phyloP scores from a whole-genome alignment of 2,329 filamentous ascomycete genomes.

The Neospermospora avenae region DNA sequence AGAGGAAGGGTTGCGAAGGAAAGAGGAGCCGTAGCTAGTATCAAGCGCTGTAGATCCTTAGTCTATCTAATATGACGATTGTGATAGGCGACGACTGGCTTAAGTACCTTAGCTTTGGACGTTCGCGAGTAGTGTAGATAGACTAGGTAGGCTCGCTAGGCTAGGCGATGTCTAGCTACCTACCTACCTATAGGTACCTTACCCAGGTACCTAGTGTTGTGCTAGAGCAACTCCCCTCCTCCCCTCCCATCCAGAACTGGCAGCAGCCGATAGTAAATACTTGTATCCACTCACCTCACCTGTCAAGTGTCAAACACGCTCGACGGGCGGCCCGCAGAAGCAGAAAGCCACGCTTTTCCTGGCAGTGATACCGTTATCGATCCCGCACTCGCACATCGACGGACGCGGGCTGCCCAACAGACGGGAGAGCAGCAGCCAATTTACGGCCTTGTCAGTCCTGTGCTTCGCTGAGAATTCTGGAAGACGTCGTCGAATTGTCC shows the following conservation, averaged over 20 bases:
- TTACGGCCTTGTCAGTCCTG: not conserved
- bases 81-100: not conserved
- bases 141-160: no score
- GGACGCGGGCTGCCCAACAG: conserved; percentile 17
- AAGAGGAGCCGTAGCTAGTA: conserved; percentile 13
- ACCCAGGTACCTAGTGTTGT: no score
- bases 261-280: conserved; percentile 19
- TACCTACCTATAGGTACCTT: no score
- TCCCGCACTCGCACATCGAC: conserved; percentile 16
- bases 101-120: conserved; percentile 2
- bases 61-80: conserved; percentile 6
- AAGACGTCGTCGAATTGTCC: not conserved
- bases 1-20: not conserved
- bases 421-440: conserved; percentile 9
- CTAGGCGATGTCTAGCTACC: not conserved
- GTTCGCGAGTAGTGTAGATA: no score
- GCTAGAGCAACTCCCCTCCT: conserved; percentile 19
- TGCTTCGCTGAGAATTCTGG: conserved; percentile 1
- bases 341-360: conserved; percentile 10
- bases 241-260: conserved; percentile 26
- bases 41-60: conserved; percentile 23
- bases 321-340: conserved; percentile 20
- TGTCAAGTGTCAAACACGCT: conserved; percentile 29
- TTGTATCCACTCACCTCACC: no score
- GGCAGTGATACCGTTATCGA: conserved; percentile 22